A percentile compares a stretch with the other conserved stretches of the same genome.
These are phyloP conservation scores for Eustoma russellianum DNA, from an alignment of 257 asterid genomes.

Conservation along the genomic window DNA sequence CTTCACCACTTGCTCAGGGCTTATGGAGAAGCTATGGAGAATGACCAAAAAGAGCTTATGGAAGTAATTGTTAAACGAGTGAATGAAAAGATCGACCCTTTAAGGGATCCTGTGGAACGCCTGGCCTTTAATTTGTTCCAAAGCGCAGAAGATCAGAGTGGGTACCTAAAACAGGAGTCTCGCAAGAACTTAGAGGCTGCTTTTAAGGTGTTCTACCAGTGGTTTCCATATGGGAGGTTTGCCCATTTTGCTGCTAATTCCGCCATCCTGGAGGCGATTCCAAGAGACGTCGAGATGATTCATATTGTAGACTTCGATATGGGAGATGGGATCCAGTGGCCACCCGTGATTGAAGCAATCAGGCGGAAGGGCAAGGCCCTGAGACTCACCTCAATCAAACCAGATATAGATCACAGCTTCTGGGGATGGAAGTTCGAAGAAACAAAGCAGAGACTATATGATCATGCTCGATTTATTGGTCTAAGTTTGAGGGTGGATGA, in stretches of 20 bases:
- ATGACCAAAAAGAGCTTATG: slow-evolving; percentile 41
- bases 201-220: slow-evolving; percentile 36
- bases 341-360: slow-evolving; percentile 46
- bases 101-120: slow-evolving; percentile 41
- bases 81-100: slow-evolving; percentile 32
- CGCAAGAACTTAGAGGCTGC: slow-evolving; percentile 37
- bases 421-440: slow-evolving; percentile 34
- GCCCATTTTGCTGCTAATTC: slow-evolving; percentile 35
- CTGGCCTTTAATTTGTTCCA: slow-evolving; percentile 49
- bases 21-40: slow-evolving; percentile 51
- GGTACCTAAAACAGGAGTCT: slow-evolving; percentile 43
- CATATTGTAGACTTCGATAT: slow-evolving; percentile 32
- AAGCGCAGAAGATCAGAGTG: slow-evolving; percentile 24
- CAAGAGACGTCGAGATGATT: slow-evolving; percentile 10
- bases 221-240: slow-evolving; percentile 23
- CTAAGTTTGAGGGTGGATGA: slow-evolving; percentile 37
- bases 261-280: slow-evolving; percentile 28
- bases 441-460: slow-evolving; percentile 35
- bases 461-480: slow-evolving; percentile 37
- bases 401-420: slow-evolving; percentile 19
- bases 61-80: slow-evolving; percentile 36
- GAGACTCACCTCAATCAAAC: slow-evolving; percentile 42
- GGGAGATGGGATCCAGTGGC: slow-evolving; percentile 40
- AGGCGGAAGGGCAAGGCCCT: slow-evolving; percentile 23
- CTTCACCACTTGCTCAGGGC: slow-evolving; percentile 49